Conservation (phyloP, 2,329 filamentous ascomycete species). For the Xylariales sp. region DNA sequence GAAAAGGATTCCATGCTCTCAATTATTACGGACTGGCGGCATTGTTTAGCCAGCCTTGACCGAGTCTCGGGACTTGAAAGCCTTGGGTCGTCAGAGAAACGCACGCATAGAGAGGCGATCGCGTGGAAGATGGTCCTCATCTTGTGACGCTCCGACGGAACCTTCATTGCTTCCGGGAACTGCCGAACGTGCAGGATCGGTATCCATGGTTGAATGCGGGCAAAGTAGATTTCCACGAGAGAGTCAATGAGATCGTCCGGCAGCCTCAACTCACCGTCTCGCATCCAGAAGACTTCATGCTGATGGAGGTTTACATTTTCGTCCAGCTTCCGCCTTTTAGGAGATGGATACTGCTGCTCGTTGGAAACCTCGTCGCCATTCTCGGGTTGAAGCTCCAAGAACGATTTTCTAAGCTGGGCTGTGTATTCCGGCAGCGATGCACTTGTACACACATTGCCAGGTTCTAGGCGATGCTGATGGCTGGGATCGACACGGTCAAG, state of each 20-base stretch:
- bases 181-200: conserved; percentile 28
- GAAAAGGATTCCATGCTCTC: conserved; percentile 25
- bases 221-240: conserved; percentile 30
- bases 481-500: conserved; percentile 5
- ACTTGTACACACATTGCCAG: background rate
- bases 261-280: conserved; percentile 11
- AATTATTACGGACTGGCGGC: conserved; percentile 25
- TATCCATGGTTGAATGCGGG: conserved; percentile 34
- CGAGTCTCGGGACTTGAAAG: conserved; percentile 13
- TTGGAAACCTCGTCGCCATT: background rate
- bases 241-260: conserved; percentile 26
- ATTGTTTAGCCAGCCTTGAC: conserved; percentile 14
- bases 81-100: conserved; percentile 23
- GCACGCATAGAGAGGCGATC: conserved; percentile 23
- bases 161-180: conserved; percentile 21
- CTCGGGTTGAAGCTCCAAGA: conserved; percentile 10
- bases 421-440: conserved; percentile 14
- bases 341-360: background rate
- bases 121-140: conserved; percentile 28
- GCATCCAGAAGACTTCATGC: background rate
- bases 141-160: conserved; percentile 14
- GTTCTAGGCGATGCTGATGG: background rate
- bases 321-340: background rate
- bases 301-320: background rate
- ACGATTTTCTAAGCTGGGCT: conserved; percentile 13